Conservation (phyloP, 2,329 filamentous ascomycete species). For the Monosporascus sp. region DNA sequence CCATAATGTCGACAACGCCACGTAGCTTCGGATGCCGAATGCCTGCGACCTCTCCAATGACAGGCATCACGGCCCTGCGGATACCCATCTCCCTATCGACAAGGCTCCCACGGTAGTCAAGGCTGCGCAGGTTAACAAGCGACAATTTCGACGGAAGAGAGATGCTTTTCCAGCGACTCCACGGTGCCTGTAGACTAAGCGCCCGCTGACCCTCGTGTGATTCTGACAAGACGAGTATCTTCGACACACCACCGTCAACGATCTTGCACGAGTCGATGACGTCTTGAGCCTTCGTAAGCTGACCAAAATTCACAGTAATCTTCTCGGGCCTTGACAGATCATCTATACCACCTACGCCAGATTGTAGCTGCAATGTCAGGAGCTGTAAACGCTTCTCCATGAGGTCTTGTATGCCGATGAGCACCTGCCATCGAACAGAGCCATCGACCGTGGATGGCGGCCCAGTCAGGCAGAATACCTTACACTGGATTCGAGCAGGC, state of each 20-base stretch:
- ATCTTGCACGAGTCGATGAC: constrained; percentile 70
- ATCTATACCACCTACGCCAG: constrained; percentile 3
- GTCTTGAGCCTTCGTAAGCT: constrained; percentile 55
- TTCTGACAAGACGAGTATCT: constrained; percentile 65
- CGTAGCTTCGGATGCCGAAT: constrained; percentile 53
- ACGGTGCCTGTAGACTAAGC: constrained; percentile 69
- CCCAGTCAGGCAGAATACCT: constrained; percentile 62
- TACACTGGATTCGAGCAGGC: constrained; percentile 49
- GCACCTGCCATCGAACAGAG: constrained; percentile 46
- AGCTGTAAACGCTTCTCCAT: constrained; percentile 63
- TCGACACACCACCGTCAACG: constrained; percentile 59
- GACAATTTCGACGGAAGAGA: constrained; percentile 52
- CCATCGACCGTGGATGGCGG: constrained; percentile 51
- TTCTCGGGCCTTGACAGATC: constrained; percentile 26
- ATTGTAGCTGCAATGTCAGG: constrained; percentile 55
- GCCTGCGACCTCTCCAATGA: constrained; percentile 42
- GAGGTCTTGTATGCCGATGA: constrained; percentile 66
- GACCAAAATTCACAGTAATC: constrained; percentile 40
- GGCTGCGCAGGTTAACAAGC: constrained; percentile 52
- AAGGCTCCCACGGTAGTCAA: constrained; percentile 50
- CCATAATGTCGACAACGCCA: constrained; percentile 62
- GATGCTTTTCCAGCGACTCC: constrained; percentile 66
- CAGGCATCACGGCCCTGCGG: constrained; percentile 40
- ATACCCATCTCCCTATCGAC: constrained; percentile 47
- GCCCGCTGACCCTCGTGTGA: constrained; percentile 58